phyloP scores from a whole-genome alignment of 345 rosid genomes.

The Brassica juncea region DNA sequence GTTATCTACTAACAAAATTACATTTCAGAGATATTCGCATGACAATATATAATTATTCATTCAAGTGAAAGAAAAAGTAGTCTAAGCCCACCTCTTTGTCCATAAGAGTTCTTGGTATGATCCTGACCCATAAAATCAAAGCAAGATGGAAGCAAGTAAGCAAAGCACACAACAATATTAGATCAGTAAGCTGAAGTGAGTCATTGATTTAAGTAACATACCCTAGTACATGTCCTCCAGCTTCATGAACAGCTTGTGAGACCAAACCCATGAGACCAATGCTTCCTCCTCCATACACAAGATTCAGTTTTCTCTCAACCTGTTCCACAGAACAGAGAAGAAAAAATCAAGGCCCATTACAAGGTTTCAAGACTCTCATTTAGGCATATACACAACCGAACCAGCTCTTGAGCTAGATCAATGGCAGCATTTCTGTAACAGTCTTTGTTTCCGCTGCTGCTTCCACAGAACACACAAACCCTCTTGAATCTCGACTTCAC shows the following conservation, averaged over 20 bases:
- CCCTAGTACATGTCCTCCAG: constrained; percentile 94
- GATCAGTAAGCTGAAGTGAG: neutral
- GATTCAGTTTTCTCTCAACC: constrained; percentile 74
- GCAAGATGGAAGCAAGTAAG: neutral
- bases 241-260: constrained; percentile 73
- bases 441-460: constrained; percentile 80
- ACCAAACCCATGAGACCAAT: constrained; percentile 94
- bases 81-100: constrained; percentile 63
- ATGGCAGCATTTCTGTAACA: constrained; percentile 79
- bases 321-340: constrained; percentile 13
- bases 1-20: constrained; percentile 50
- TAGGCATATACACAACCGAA: neutral
- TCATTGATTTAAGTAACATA: constrained; percentile 18
- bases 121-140: constrained; percentile 45
- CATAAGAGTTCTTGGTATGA: constrained; percentile 91
- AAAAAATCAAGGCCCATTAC: constrained; percentile 8
- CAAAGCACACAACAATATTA: constrained; percentile 17
- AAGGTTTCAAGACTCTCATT: constrained; percentile 4
- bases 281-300: constrained; percentile 97
- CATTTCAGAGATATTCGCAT: constrained; percentile 14
- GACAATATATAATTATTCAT: neutral
- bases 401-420: constrained; percentile 86
- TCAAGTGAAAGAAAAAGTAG: neutral
- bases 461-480: constrained; percentile 82
- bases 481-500: constrained; percentile 71